A percentile compares a stretch with the other conserved stretches of the same genome.
These are phyloP conservation scores for Epithele typhae DNA, from an alignment of 768 basidiomycete genomes.

Conservation along the genomic window DNA sequence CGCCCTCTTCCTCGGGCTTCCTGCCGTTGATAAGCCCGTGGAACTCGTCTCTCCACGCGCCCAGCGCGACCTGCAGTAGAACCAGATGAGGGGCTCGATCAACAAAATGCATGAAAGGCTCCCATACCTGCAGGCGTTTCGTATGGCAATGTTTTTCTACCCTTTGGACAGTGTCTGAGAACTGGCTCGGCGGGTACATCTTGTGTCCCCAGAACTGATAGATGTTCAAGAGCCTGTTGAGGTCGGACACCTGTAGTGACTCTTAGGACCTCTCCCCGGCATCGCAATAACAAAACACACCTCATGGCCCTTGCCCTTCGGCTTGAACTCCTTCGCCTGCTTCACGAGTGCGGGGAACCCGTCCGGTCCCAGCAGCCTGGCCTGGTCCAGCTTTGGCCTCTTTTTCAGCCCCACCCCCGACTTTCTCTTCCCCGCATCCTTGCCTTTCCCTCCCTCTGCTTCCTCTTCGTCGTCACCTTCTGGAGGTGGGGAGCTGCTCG, in stretches of 20 bases:
- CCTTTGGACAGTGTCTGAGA: constrained; percentile 78
- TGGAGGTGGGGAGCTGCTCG: constrained; percentile 45
- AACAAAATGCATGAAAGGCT: background rate
- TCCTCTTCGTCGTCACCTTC: constrained; percentile 26
- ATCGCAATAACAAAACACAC: constrained; percentile 39
- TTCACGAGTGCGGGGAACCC: constrained; percentile 82
- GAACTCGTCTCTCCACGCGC: constrained; percentile 76
- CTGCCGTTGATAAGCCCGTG: constrained; percentile 37
- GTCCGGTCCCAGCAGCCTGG: constrained; percentile 59
- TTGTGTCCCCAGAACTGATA: constrained; percentile 97
- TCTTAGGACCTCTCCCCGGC: too few relatives aligned
- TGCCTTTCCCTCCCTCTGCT: constrained; percentile 31
- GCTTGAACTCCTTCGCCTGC: constrained; percentile 71
- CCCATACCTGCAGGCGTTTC: constrained; percentile 76
- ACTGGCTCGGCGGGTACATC: constrained; percentile 86
- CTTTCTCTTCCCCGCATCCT: constrained; percentile 21
- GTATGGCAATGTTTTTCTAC: constrained; percentile 90
- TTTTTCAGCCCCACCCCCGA: constrained; percentile 43
- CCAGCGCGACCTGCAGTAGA: constrained; percentile 51
- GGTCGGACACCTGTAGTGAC: constrained; percentile 77
- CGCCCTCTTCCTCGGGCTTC: constrained; percentile 26
- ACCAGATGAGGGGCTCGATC: background rate
- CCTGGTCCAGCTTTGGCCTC: constrained; percentile 67
- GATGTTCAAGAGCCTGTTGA: constrained; percentile 71
- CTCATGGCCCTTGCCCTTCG: constrained; percentile 91